Evolutionary conservation across 768 basidiomycete genomes (phyloP), one percentile per base, ranked within the genome.

Genomic region (Kwoniella mangroviensis): DNA sequence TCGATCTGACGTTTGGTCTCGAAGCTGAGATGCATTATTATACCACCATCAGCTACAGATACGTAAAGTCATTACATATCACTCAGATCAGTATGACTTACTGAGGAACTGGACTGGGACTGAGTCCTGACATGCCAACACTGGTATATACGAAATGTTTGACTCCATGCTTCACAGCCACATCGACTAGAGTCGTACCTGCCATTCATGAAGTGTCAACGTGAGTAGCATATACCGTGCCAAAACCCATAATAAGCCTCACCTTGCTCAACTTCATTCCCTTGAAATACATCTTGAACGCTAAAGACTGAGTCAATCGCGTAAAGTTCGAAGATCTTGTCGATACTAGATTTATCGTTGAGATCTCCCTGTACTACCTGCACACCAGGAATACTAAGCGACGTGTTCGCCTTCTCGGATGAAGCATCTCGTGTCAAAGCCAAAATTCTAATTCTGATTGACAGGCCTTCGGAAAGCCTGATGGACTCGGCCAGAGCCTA

Each of bases 1-100:
- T 63, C 63, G 22, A 63, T 63, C 3, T 63, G 49, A 17, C 45
- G 45, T 54, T 63, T 63, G 2, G 63, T 63, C 34, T 63, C 49
- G 24, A 52, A 63, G 51, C 63, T 63, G 13, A 42, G 21, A 60
- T 10, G n/a, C 22, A 41, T n/a, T 17, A 22, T 34, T 21, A 22
- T 12, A 57, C 22, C 12, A 19, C 9, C 22, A 60, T 60, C 34
- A 19, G 34, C 19, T 42, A 17, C 17, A 17, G 42, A 49, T 6
- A 42, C 6, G 40, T 5, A 62, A n/a, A 12, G 13, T 24, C 41
- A 22, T 11, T 24, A 24, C 43, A 19, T 2, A 62, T 21, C 11
- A 26, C 19, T 26, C 7, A 15, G 41, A 62, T 42, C 13, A n/a
- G 6, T 45, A 2, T 42, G 12, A 63, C 62, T 51, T n/a, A 63